Percentiles rank a stretch among this genome's conserved stretches.
These are phyloP conservation scores for Saccharum spontaneum DNA, from an alignment of 176 grass and related monocot genomes.

Conservation along the genomic window DNA sequence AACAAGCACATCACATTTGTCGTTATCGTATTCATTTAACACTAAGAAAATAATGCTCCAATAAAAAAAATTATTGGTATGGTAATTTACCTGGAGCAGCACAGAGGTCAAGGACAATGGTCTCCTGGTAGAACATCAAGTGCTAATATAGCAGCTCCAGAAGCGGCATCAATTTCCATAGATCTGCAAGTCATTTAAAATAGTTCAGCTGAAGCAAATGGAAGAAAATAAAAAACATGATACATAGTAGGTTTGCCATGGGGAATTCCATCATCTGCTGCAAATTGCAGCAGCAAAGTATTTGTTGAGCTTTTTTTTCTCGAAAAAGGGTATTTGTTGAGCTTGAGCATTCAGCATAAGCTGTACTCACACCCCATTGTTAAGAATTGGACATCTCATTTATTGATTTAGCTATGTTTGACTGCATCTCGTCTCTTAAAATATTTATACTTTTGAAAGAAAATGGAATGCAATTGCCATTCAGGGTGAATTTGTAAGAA, in stretches of 20 bases:
- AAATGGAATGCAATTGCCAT: neutral
- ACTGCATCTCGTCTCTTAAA: neutral
- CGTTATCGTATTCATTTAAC: neutral
- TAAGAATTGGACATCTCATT: neutral
- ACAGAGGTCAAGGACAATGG: conserved; percentile 96
- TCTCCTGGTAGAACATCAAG: conserved; percentile 72
- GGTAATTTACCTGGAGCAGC: conserved; percentile 75
- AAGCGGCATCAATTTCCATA: conserved; percentile 97
- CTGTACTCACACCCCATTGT: neutral
- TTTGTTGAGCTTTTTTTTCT: neutral
- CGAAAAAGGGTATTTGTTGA: too few species aligned
- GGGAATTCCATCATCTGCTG: neutral
- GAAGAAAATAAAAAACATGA: neutral
- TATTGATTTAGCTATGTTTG: neutral
- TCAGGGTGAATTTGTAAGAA: neutral
- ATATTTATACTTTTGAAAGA: neutral
- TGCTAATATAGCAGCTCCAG: conserved; percentile 83
- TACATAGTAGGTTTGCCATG: neutral
- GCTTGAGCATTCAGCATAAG: neutral
- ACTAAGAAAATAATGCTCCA: neutral
- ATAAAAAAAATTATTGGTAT: neutral
- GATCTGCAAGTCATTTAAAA: conserved; percentile 55
- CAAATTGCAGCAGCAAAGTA: neutral
- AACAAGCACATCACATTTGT: neutral
- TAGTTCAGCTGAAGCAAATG: conserved; percentile 24